A percentile compares a stretch with the other conserved stretches of the same genome.
Evolutionary conservation across 1,139 yeast species (phyloP).

Genomic region (Kurtzmaniella natalensis): DNA sequence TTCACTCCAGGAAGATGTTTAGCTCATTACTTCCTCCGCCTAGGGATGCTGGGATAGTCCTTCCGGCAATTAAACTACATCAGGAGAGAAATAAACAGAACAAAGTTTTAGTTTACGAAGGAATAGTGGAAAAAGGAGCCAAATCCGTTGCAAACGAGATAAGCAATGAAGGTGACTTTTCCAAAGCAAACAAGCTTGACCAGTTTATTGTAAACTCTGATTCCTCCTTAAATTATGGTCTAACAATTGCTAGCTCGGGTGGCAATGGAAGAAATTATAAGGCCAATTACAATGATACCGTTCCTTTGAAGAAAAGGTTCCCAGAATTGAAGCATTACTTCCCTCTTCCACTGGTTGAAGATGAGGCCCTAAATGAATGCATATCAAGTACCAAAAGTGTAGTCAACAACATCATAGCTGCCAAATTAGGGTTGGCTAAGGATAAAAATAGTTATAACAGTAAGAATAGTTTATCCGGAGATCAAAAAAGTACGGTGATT

Average conservation of each 20-base stretch:
- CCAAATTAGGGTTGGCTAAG: constrained; percentile 13
- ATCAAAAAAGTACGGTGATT: constrained; percentile 9
- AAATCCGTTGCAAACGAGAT: constrained; percentile 2
- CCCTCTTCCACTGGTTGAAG: constrained; percentile 29
- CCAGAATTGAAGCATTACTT: constrained; percentile 40
- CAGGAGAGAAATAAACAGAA: neutral
- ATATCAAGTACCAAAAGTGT: constrained; percentile 26
- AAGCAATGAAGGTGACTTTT: neutral
- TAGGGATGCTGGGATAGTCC: constrained; percentile 2
- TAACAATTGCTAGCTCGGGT: constrained; percentile 20
- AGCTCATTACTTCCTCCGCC: constrained; percentile 7
- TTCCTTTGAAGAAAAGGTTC: constrained; percentile 35
- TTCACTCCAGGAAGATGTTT: no score
- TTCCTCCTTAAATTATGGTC: constrained; percentile 25
- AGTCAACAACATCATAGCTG: constrained; percentile 20
- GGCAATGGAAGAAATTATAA: constrained; percentile 15
- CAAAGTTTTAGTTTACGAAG: neutral
- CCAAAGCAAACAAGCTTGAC: constrained; percentile 9
- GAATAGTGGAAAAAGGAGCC: neutral
- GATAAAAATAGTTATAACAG: constrained; percentile 5
- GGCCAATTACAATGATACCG: constrained; percentile 34
- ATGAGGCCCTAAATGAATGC: constrained; percentile 22
- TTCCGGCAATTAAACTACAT: constrained; percentile 1
- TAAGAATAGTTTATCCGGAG: neutral
- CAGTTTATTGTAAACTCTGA: constrained; percentile 23